A percentile compares a stretch with the other conserved stretches of the same genome.
Conservation (phyloP, 2,329 filamentous ascomycete genomes). For the Furcasterigmium sp. region DNA sequence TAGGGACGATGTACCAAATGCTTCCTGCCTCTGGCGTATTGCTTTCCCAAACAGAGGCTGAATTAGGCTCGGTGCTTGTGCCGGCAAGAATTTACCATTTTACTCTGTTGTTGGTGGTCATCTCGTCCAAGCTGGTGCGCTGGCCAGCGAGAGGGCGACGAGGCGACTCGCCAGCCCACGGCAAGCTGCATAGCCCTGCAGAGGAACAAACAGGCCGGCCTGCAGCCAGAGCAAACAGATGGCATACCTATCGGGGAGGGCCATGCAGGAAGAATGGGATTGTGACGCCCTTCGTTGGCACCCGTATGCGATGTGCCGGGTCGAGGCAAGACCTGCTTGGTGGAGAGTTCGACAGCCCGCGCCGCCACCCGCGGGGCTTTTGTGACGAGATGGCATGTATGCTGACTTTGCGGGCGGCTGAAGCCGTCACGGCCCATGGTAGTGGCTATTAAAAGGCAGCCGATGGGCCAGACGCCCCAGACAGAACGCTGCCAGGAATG, state of each 20-base stretch:
- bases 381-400: background rate
- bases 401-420: no score
- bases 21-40: no score
- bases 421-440: no score
- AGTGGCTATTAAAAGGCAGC: background rate
- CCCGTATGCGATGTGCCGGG: background rate
- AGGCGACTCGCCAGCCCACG: background rate
- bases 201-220: background rate
- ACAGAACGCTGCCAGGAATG: no score
- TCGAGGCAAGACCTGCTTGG: no score
- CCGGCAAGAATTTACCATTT: no score
- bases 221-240: background rate
- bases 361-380: background rate
- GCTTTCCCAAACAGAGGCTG: no score
- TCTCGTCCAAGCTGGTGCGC: background rate
- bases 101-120: no score
- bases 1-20: no score
- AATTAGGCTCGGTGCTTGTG: no score
- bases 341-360: background rate
- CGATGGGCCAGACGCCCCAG: background rate
- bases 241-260: background rate
- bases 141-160: background rate
- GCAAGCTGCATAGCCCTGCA: background rate
- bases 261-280: background rate
- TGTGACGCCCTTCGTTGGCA: background rate